Evolutionary conservation across 2,329 filamentous ascomycete species (phyloP), one percentile per base, ranked within the genome.

Genomic region (Cladosporium sp.): DNA sequence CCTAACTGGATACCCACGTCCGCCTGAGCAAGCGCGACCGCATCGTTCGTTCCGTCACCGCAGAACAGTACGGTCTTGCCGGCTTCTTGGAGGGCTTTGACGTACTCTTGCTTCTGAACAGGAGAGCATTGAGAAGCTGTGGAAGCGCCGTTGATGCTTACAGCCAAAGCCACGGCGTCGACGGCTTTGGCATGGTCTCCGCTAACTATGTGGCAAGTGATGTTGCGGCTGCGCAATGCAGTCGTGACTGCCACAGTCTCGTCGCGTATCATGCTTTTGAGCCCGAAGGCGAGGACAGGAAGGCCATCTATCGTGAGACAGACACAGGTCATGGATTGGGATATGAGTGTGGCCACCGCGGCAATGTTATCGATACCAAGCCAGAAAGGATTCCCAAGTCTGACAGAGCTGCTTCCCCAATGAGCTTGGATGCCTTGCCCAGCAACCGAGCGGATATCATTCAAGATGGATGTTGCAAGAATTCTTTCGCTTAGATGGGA

Each of bases 1-100:
- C 78, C 78, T 62, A 92, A 79, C 56, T 88, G 84, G 0, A 90
- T 72, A 22, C 88, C 88, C 22, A 92, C 77, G 5, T 78, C 78
- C 1, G 88, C 85, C 61, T 83, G 79, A 0, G 85, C 81, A 2
- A 92, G 74, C 0, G 87, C 87, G 2, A 80, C 74, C 0, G 87
- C 84, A 60, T 92, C 87, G 63, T 92, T 92, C 12, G 85, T 89
- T 1, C 88, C 88, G 58, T 92, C 87, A 29, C 87, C 87, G 43
- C 79, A 78, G 65, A 92, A 91, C 5, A 90, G 66, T 15, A 88
- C 77, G n/a, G 56, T 60, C 9, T 40, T 52, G 25, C 38, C 32
- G 12, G 43, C 15, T 7, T 38, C 16, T 32, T 18, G 42, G 42
- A 72, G 52, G 2, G 56, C 42, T 9, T 60, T 56, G 45, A 83